A percentile compares a stretch with the other conserved stretches of the same genome.
Evolutionary conservation across 169 alveolate species (phyloP).

Genomic region (Plasmodium fragile): DNA sequence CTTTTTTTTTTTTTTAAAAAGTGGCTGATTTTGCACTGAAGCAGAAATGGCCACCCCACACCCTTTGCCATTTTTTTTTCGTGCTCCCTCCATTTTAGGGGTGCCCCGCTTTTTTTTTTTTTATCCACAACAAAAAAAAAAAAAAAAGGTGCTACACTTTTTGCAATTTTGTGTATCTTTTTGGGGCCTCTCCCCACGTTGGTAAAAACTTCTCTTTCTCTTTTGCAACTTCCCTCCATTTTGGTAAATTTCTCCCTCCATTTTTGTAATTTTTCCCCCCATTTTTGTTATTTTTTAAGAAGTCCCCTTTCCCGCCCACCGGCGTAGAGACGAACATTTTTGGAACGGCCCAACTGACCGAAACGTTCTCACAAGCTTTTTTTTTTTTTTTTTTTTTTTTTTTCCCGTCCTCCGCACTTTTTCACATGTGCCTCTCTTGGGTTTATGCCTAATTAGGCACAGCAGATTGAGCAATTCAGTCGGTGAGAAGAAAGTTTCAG

Average conservation of each 20-base stretch:
- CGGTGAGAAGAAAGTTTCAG: not conserved
- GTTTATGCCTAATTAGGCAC: not conserved
- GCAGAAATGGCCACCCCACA: not conserved
- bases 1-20: not conserved
- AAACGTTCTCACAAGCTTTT: not conserved
- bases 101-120: not conserved
- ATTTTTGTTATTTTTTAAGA: not conserved
- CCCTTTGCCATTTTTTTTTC: not conserved
- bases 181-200: not conserved
- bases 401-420: not conserved
- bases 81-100: not conserved
- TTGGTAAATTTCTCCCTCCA: not conserved
- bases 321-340: not conserved
- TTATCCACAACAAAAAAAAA: not conserved
- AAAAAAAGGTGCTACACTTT: not conserved
- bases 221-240: not conserved
- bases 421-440: not conserved
- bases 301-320: not conserved
- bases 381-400: no score
- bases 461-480: not conserved
- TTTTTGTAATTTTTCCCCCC: not conserved
- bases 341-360: not conserved
- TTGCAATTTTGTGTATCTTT: not conserved
- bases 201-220: not conserved
- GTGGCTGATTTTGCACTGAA: not conserved